These are phyloP conservation scores for Calonectria crousiana DNA, from an alignment of 2,329 filamentous ascomycete genomes.

Conservation along the genomic window DNA sequence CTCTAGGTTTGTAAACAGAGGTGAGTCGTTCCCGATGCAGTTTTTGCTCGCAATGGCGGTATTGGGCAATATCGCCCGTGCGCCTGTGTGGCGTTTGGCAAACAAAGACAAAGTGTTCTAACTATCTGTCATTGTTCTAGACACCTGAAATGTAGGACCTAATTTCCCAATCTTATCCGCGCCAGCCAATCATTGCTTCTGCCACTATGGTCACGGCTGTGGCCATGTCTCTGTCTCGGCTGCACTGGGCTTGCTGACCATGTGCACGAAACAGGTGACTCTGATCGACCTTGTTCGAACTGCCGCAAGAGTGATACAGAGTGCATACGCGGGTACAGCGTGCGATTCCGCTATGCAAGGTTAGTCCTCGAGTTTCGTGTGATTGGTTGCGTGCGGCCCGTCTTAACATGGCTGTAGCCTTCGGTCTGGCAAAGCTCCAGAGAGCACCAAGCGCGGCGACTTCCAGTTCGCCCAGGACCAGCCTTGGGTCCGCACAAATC, in stretches of 20 bases:
- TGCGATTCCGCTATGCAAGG: constrained; percentile 46
- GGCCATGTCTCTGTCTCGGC: neutral
- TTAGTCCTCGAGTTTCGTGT: constrained; percentile 13
- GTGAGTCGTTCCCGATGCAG: constrained; percentile 27
- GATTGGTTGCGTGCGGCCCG: neutral
- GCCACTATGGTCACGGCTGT: neutral
- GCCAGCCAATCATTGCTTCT: neutral
- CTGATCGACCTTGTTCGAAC: constrained; percentile 40
- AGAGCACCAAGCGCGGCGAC: constrained; percentile 29
- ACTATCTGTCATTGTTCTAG: constrained; percentile 23
- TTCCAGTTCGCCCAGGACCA: constrained; percentile 43
- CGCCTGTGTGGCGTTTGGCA: neutral
- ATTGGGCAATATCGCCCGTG: constrained; percentile 24
- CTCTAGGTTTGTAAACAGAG: constrained; percentile 39
- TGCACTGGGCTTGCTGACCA: constrained; percentile 19
- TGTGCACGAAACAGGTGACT: constrained; percentile 31
- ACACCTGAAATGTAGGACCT: constrained; percentile 40
- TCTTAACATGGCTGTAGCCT: constrained; percentile 31
- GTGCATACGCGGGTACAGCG: constrained; percentile 44
- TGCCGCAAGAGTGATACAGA: constrained; percentile 43
- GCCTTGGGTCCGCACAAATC: constrained; percentile 44
- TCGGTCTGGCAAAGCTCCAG: constrained; percentile 31
- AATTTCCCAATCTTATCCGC: neutral
- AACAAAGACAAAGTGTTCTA: constrained; percentile 14
- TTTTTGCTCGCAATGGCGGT: constrained; percentile 12